Base-by-base conservation (phyloP, 768 basidiomycete species). In the Lenzites betulinus region DNA sequence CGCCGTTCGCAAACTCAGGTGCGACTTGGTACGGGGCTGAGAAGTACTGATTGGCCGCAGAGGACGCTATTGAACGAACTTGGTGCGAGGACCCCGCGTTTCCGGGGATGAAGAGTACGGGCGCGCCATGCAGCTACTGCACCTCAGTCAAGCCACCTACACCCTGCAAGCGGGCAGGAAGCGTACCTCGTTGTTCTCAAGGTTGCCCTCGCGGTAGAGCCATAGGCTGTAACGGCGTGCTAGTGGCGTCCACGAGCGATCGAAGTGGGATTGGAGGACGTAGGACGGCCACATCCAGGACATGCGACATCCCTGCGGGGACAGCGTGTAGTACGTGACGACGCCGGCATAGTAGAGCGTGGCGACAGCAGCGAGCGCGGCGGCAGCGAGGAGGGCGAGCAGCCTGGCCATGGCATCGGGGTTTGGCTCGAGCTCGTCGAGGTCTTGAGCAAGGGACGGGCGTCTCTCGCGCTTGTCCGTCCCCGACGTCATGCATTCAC, bases 41-140 rank as follows among this genome's bases (percentile, higher is more conserved):
- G 69, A 83, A 92, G 70, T 83, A 95, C 66, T 95, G 93, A 51
- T 91, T 81, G 0, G 89, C 78, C 6, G 94, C 92, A 11, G 93
- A 95, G 13, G 93, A 94, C 4, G 96, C 96, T 66, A 98, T 94
- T 13, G 93, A 95, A 64, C 97, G 87, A 48, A 92, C 90, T 79
- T 98, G 97, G 64, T 86, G 88, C 35, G 90, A 95, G 2, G 93
- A 95, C 6, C 97, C 97, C 23, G 96, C 96, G 72, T 98, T 98
- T 8, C 97, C 97, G 1, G 97, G 97, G 43, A 98, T 89, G 76
- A 98, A 99, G 28, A 99, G 79, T 28, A 96, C 93, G n/a, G 97
- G 97, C 18, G 83, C 70, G 39, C 93, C 92, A 54, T 76, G 64
- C 28, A 69, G 57, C 73, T 74, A 59, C 41, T 67, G 55, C 55